Conservation (phyloP, 2,329 filamentous ascomycete species). For the Apiospora sp. region DNA sequence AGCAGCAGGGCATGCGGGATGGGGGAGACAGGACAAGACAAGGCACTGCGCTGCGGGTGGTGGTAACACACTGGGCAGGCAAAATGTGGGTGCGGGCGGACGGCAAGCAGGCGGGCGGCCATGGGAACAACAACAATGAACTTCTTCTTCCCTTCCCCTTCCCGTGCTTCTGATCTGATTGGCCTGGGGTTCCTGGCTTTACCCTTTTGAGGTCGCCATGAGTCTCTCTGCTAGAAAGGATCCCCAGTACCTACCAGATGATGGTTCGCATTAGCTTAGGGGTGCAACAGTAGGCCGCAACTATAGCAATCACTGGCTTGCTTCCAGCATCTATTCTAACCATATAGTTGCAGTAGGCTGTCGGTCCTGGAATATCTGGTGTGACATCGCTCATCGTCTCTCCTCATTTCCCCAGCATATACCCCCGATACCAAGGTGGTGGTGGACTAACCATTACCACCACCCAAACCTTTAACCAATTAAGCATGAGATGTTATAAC, state of each 20-base stretch:
- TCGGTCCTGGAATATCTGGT: not conserved
- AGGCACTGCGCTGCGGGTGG: not conserved
- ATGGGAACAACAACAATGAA: slow-evolving; percentile 7
- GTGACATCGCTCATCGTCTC: slow-evolving; percentile 11
- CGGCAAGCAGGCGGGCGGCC: slow-evolving; percentile 15
- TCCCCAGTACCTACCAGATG: not conserved
- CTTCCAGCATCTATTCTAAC: not conserved
- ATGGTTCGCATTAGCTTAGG: not conserved
- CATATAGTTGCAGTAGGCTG: not conserved
- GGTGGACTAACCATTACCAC: too few relatives aligned
- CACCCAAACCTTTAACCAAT: too few relatives aligned
- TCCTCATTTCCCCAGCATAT: not conserved
- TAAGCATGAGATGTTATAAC: too few relatives aligned
- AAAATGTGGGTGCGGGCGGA: slow-evolving; percentile 13
- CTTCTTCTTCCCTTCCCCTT: slow-evolving; percentile 13
- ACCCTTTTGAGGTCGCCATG: not conserved
- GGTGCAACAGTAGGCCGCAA: not conserved
- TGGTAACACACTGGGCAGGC: not conserved
- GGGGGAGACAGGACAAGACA: not conserved
- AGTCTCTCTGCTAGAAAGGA: not conserved
- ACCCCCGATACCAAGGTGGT: not conserved
- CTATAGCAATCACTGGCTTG: not conserved
- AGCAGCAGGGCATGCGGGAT: not conserved
- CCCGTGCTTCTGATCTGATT: not conserved
- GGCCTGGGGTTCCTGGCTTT: slow-evolving; percentile 1